Evolutionary conservation across 768 basidiomycete genomes (phyloP).

Genomic region (Leucocoprinus leucothites): DNA sequence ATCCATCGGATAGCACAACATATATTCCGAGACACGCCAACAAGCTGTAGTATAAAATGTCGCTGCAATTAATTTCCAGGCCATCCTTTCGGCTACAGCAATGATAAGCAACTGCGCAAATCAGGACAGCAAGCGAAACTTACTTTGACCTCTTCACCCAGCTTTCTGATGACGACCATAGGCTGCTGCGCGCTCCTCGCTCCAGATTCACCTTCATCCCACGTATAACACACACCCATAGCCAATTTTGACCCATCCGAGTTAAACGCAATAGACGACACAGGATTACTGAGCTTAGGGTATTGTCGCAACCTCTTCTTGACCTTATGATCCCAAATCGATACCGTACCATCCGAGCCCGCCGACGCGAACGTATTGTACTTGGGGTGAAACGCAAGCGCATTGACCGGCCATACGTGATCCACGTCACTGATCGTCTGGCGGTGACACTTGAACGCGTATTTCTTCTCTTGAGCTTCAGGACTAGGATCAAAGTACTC

Average conservation of each 20-base stretch:
- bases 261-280: slow-evolving; percentile 82
- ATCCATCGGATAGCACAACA: too few relatives aligned
- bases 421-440: slow-evolving; percentile 88
- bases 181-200: slow-evolving; percentile 62
- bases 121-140: not conserved
- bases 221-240: slow-evolving; percentile 84
- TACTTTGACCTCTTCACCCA: slow-evolving; percentile 74
- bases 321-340: slow-evolving; percentile 95
- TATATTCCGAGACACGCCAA: too few relatives aligned
- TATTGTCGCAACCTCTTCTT: slow-evolving; percentile 95
- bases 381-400: slow-evolving; percentile 90
- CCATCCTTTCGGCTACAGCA: not conserved
- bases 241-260: slow-evolving; percentile 80
- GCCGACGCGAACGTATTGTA: slow-evolving; percentile 94
- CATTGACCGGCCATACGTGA: slow-evolving; percentile 95
- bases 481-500: slow-evolving; percentile 91
- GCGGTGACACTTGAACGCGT: slow-evolving; percentile 97
- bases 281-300: slow-evolving; percentile 69
- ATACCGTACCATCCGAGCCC: slow-evolving; percentile 91
- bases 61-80: not conserved
- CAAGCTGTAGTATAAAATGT: too few relatives aligned
- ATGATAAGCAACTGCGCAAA: not conserved
- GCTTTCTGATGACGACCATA: slow-evolving; percentile 54
- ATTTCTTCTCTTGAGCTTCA: slow-evolving; percentile 76
- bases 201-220: slow-evolving; percentile 83